Evolutionary conservation across 2,329 filamentous ascomycete genomes (phyloP), one percentile per base, ranked within the genome.

Genomic region (Coniochaeta sp.): DNA sequence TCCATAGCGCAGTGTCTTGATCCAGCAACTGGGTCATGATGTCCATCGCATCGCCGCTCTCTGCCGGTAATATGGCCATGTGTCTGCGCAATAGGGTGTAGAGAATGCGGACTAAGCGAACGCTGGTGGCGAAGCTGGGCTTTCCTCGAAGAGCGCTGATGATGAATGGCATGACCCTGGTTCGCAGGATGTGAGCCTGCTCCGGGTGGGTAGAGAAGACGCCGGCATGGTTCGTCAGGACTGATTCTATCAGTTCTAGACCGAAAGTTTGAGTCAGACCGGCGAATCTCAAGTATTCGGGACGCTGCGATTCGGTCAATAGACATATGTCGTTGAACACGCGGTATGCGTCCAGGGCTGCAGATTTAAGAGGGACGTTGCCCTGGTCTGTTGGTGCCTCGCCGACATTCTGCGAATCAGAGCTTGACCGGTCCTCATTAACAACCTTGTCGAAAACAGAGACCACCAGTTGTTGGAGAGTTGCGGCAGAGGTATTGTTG

Each of bases 401-500:
- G 14, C 83, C 85, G 31, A 82, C 79, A 3, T 78, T 72, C 18
- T 81, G 76, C 8, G 79, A 73, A 55, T 85, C 77, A 3, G 77
- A 66, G 6, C 57, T 60, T 45, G 66, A 71, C 58, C 85, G 85
- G 65, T 96, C 91, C 72, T 96, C 91, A 6, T 74, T 73, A 1
- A 85, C 81, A 2, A 96, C 90, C 66, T 95, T 94, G 65, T 97
- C 94, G 68, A 96, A 97, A 0, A 96, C 87, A 1, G 89, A 87
- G 28, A 94, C 89, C 7, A 97, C 85, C 13, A 99, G 79, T 67
- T 97, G 94, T 68, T 96, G 92, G 51, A 99, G 74, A 2, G 94
- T 97, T n/a, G 94, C 94, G 24, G 92, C 90, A 9, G 94, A 94
- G 1, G 95, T 97, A 61, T 95, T 95, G 64, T 92, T 95, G 60